Conservation (phyloP, 768 basidiomycete species). For the Lactifluus piperatus region DNA sequence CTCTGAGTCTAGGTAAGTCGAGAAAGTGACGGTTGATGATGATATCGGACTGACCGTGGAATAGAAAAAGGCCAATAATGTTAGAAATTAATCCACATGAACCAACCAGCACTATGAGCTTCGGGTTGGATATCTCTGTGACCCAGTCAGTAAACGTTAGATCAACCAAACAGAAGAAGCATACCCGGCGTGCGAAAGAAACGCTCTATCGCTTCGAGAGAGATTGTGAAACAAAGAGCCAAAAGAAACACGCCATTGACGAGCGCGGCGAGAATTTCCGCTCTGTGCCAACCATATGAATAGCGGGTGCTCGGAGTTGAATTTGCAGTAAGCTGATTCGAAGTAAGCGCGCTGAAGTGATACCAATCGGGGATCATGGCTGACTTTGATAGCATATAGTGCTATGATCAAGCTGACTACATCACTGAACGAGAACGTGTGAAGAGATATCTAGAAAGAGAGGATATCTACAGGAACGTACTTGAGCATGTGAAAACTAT, state of each 20-base stretch:
- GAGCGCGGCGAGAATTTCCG: conserved; percentile 91
- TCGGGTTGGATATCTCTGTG: conserved; percentile 82
- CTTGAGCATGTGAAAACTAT: conserved; percentile 99
- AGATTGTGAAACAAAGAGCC: conserved; percentile 94
- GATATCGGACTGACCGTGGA: conserved; percentile 61
- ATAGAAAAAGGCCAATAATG: conserved; percentile 85
- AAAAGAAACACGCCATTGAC: conserved; percentile 96
- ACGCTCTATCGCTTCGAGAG: conserved; percentile 82
- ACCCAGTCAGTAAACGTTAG: not conserved
- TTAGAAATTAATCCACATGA: conserved; percentile 85
- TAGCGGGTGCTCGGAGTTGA: conserved; percentile 62
- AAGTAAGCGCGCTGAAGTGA: conserved; percentile 6
- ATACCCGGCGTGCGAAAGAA: conserved; percentile 80
- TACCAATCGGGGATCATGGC: conserved; percentile 4
- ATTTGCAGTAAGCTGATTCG: conserved; percentile 50
- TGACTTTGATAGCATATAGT: conserved; percentile 85
- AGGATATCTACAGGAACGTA: conserved; percentile 31
- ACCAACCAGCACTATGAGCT: conserved; percentile 84
- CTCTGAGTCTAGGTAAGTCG: conserved; percentile 3
- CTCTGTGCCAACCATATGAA: conserved; percentile 99
- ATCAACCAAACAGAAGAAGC: conserved; percentile 17
- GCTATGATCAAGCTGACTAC: conserved; percentile 93
- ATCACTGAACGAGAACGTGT: conserved; percentile 51
- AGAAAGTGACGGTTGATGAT: not conserved
- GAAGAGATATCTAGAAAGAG: not conserved